These are phyloP conservation scores for Gleditsia sinensis DNA, from an alignment of 306 rosid species.

Conservation along the genomic window DNA sequence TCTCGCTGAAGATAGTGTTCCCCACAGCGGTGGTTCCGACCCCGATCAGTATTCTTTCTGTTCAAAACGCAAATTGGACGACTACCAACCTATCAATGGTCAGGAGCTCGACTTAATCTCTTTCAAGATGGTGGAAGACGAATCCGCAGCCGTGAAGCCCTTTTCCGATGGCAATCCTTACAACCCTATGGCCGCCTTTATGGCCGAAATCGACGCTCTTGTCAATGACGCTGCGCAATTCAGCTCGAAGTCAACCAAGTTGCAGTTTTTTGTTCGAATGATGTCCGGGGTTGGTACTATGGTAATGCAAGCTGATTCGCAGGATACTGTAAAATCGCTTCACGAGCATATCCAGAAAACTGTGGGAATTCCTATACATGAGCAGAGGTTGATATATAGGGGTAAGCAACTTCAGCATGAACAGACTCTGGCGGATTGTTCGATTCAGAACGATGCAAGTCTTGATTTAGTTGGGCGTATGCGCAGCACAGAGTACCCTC, in stretches of 20 bases:
- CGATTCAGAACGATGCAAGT: conserved; percentile 61
- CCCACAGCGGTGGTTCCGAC: no score
- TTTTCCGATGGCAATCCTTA: conserved; percentile 14
- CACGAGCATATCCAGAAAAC: conserved; percentile 40
- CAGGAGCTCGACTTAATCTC: no score
- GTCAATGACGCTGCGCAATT: no score
- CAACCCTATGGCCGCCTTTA: background rate
- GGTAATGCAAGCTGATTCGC: conserved; percentile 54
- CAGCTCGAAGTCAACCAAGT: conserved; percentile 25
- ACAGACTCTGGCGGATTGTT: conserved; percentile 58
- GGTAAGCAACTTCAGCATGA: conserved; percentile 69
- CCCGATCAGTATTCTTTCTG: no score
- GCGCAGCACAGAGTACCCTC: conserved; percentile 57
- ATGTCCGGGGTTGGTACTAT: conserved; percentile 46
- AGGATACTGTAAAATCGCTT: conserved; percentile 61
- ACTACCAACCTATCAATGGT: no score
- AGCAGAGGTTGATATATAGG: conserved; percentile 61
- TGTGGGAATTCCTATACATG: conserved; percentile 52
- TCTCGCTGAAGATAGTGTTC: no score
- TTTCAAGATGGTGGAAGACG: no score
- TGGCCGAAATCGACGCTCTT: conserved; percentile 24
- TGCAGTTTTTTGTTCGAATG: conserved; percentile 69
- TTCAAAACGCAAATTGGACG: no score
- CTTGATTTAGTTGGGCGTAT: conserved; percentile 64
- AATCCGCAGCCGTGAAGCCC: conserved; percentile 34